Conservation (phyloP, 345 rosid species). For the Hirschfeldia incana region DNA sequence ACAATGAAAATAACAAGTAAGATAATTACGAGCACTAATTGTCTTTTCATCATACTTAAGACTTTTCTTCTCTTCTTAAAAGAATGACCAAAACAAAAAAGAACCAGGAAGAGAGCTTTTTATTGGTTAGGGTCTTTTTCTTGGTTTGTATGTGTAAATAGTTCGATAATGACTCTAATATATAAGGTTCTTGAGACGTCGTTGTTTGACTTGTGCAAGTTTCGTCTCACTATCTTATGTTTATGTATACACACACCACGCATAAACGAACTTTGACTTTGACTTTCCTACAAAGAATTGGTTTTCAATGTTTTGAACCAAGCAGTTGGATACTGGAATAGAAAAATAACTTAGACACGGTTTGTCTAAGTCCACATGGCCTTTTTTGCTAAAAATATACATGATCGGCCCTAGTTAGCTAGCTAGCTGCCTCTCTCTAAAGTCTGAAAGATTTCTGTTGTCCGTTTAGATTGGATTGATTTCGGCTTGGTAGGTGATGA, state of each 20-base stretch:
- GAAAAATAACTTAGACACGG: constrained; percentile 35
- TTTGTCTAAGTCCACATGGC: constrained; percentile 37
- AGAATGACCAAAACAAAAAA: background rate
- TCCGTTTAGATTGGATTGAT: constrained; percentile 7
- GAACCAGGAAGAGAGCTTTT: constrained; percentile 23
- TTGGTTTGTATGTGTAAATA: constrained; percentile 21
- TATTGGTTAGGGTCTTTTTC: background rate
- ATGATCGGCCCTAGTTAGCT: constrained; percentile 22
- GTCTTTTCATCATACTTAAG: constrained; percentile 31
- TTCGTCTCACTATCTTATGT: constrained; percentile 32
- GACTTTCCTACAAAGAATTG: constrained; percentile 34
- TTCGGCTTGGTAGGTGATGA: background rate
- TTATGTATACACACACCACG: constrained; percentile 21
- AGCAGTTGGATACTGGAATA: background rate
- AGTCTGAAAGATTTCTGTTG: background rate
- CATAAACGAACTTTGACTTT: constrained; percentile 27
- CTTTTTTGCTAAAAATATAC: constrained; percentile 7
- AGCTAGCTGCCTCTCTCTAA: background rate
- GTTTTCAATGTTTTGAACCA: constrained; percentile 30
- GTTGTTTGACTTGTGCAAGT: constrained; percentile 32
- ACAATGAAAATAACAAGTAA: constrained; percentile 22
- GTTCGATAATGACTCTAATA: constrained; percentile 26
- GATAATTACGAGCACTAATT: constrained; percentile 14
- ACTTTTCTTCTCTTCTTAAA: background rate
- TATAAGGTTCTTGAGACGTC: constrained; percentile 30